Conservation (phyloP, 2,329 filamentous ascomycete genomes). For the Colletotrichum sojae region DNA sequence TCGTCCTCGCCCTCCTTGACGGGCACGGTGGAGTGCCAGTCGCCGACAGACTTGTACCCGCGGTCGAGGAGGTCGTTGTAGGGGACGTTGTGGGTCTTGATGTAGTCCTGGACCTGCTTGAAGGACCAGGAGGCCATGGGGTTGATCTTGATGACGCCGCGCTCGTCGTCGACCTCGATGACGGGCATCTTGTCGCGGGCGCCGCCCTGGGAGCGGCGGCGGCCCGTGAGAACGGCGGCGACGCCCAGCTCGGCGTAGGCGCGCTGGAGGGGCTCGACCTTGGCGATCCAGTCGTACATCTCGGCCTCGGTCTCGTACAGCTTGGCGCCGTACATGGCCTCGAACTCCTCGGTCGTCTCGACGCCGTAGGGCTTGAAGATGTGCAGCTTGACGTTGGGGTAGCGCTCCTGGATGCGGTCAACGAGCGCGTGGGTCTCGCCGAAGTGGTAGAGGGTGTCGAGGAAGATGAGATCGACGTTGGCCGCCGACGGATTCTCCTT, state of each 20-base stretch:
- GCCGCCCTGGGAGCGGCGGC: conserved; percentile 91
- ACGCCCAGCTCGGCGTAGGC: conserved; percentile 91
- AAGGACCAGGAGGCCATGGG: conserved; percentile 96
- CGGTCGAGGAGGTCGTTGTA: conserved; percentile 93
- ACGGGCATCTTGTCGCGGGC: conserved; percentile 92
- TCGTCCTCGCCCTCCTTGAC: conserved; percentile 95
- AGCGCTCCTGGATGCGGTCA: conserved; percentile 80
- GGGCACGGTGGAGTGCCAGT: conserved; percentile 97
- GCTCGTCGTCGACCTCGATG: conserved; percentile 90
- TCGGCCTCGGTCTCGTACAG: conserved; percentile 90
- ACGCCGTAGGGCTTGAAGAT: conserved; percentile 88
- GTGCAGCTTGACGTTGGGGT: conserved; percentile 86
- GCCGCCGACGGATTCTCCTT: conserved; percentile 72
- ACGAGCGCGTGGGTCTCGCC: conserved; percentile 81
- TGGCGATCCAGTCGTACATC: conserved; percentile 96
- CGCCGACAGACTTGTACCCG: conserved; percentile 98
- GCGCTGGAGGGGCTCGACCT: conserved; percentile 95
- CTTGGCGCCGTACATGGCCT: conserved; percentile 82
- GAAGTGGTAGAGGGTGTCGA: conserved; percentile 89
- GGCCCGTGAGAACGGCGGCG: conserved; percentile 91
- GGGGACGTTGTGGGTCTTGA: conserved; percentile 87
- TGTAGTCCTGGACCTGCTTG: conserved; percentile 88
- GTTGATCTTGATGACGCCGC: conserved; percentile 96
- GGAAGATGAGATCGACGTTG: conserved; percentile 79
- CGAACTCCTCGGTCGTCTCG: conserved; percentile 82